A percentile compares a stretch with the other conserved stretches of the same genome.
These are phyloP conservation scores for Hericium erinaceus DNA, from an alignment of 768 basidiomycete genomes.

Conservation along the genomic window DNA sequence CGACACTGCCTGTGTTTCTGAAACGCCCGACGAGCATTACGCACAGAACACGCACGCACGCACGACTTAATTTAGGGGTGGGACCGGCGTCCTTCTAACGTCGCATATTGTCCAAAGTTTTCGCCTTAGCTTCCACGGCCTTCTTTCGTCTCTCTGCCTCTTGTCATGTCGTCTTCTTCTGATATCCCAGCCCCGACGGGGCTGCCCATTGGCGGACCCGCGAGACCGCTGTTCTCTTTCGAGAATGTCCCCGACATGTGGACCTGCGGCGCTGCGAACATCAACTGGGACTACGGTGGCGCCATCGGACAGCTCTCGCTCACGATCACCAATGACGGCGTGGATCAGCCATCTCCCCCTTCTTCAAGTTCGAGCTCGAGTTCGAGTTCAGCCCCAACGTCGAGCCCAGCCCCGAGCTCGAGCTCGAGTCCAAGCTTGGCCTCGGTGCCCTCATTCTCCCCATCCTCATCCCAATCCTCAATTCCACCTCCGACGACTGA, in stretches of 20 bases:
- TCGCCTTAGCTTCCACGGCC: too few species aligned
- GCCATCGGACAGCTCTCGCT: slow-evolving; percentile 22
- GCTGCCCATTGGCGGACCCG: neutral
- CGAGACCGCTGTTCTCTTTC: neutral
- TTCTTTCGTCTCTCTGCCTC: too few species aligned
- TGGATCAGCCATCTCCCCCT: slow-evolving; percentile 17
- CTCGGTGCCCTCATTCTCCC: too few species aligned
- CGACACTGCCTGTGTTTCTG: too few species aligned
- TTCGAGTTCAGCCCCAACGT: slow-evolving; percentile 4
- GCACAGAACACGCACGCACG: too few species aligned
- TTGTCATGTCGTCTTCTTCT: too few species aligned
- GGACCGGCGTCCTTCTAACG: too few species aligned
- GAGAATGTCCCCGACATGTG: slow-evolving; percentile 17
- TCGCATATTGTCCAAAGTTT: too few species aligned
- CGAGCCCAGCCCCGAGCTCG: slow-evolving; percentile 2
- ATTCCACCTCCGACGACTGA: neutral
- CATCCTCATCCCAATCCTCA: neutral
- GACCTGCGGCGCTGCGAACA: slow-evolving; percentile 23
- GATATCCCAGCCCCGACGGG: neutral
- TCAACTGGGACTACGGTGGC: slow-evolving; percentile 19
- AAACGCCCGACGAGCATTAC: too few species aligned
- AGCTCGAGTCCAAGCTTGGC: too few species aligned
- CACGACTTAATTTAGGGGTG: too few species aligned
- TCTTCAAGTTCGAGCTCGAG: neutral
- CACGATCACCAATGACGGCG: slow-evolving; percentile 31